A percentile compares a stretch with the other conserved stretches of the same genome.
phyloP scores from a whole-genome alignment of 2,329 filamentous ascomycete genomes.

The Lachnellula occidentalis region DNA sequence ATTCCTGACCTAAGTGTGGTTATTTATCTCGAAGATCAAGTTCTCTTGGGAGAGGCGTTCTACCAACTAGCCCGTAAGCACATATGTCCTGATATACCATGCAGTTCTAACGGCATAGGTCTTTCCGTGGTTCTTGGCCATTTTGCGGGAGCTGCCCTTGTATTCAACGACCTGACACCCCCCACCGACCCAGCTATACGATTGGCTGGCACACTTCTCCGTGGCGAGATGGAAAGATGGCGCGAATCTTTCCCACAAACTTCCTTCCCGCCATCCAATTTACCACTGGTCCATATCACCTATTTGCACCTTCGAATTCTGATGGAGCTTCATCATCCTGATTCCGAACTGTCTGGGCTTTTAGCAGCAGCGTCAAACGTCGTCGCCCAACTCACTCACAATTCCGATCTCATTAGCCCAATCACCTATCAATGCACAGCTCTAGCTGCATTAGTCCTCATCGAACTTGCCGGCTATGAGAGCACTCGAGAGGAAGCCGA shows the following conservation, averaged over 20 bases:
- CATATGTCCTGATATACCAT: too few species aligned
- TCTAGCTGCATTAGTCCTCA: slow-evolving; percentile 54
- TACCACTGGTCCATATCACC: slow-evolving; percentile 57
- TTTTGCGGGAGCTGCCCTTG: slow-evolving; percentile 42
- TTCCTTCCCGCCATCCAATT: slow-evolving; percentile 43
- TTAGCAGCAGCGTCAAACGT: slow-evolving; percentile 56
- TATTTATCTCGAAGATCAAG: slow-evolving; percentile 52
- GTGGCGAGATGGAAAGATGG: slow-evolving; percentile 59
- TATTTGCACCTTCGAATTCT: slow-evolving; percentile 68
- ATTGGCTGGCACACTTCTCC: slow-evolving; percentile 45
- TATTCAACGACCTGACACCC: slow-evolving; percentile 38
- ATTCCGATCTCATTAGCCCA: slow-evolving; percentile 52
- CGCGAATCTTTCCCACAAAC: slow-evolving; percentile 56
- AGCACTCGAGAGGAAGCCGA: slow-evolving; percentile 53
- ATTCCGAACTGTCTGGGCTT: slow-evolving; percentile 50
- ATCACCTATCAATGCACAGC: slow-evolving; percentile 63
- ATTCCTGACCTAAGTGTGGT: slow-evolving; percentile 59
- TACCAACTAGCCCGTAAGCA: slow-evolving; percentile 62
- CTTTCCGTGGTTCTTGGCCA: slow-evolving; percentile 55
- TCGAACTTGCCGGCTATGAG: slow-evolving; percentile 52
- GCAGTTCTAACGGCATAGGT: slow-evolving; percentile 34
- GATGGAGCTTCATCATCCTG: slow-evolving; percentile 53
- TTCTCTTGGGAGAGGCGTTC: slow-evolving; percentile 55
- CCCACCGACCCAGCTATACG: slow-evolving; percentile 37
- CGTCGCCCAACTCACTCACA: slow-evolving; percentile 50